phyloP scores from a whole-genome alignment of 805 yeast genomes.

The Blastobotrys muscicola region DNA sequence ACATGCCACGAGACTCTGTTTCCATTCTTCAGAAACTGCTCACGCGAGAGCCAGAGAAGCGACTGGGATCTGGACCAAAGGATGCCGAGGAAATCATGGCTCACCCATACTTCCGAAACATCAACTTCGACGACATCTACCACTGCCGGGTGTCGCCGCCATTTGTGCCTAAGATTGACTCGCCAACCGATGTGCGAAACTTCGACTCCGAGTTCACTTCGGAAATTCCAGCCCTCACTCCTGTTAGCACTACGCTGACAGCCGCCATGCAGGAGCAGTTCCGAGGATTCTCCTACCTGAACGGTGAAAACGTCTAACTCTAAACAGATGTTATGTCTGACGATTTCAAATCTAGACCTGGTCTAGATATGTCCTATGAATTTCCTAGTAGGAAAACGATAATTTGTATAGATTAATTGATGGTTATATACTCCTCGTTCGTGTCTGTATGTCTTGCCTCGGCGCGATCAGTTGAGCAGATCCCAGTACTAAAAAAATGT shows the following conservation, averaged over 20 bases:
- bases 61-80: slow-evolving; percentile 78
- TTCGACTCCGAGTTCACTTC: slow-evolving; percentile 93
- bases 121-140: slow-evolving; percentile 80
- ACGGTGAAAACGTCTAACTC: slow-evolving; percentile 20
- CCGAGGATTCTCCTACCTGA: slow-evolving; percentile 81
- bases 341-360: not conserved
- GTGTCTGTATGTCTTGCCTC: too few relatives aligned
- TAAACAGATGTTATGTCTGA: slow-evolving; percentile 1
- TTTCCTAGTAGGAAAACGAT: too few relatives aligned
- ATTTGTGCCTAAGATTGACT: slow-evolving; percentile 74
- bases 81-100: slow-evolving; percentile 94
- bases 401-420: too few relatives aligned
- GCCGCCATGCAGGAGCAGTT: slow-evolving; percentile 91
- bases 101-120: slow-evolving; percentile 86
- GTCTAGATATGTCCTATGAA: too few relatives aligned
- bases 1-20: slow-evolving; percentile 95
- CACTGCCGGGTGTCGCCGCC: slow-evolving; percentile 73
- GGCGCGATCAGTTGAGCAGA: too few relatives aligned
- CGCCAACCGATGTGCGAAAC: slow-evolving; percentile 85
- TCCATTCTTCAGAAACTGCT: slow-evolving; percentile 84
- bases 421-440: too few relatives aligned
- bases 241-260: slow-evolving; percentile 79
- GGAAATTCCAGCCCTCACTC: slow-evolving; percentile 90
- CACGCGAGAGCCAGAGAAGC: slow-evolving; percentile 75
- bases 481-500: too few relatives aligned